Base-by-base conservation (phyloP, 192 early-diverging fungal genomes). In the Kickxella alabastrina region DNA sequence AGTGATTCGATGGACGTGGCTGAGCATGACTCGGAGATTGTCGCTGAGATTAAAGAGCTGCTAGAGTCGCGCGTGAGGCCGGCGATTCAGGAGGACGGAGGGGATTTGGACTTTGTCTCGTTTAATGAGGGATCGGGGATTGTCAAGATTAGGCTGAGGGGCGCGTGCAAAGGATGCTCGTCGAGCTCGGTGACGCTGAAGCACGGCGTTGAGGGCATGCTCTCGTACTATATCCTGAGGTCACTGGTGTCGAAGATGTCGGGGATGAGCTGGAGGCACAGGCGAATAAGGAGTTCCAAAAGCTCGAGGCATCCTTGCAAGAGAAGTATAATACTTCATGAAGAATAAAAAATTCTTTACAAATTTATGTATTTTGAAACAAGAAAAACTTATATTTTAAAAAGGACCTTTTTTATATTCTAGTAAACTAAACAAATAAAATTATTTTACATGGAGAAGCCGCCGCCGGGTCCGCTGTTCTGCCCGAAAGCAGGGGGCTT, bases 191-290 rank as follows among this genome's bases (percentile, higher is more conserved):
- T 98, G 8, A 99, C 95, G 0, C 79, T 99, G 22, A 99, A 96
- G 81, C 96, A 97, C 59, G 97, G 97, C 0, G 97, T 99, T 38
- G 97, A 99, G 67, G 96, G 93, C 43, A 99, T 99, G 97, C 75
- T 99, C 49, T 93, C 91, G 83, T 93, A 99, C 67, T 99, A 98
- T 51, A 85, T 99, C 94, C 95, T 0, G 97, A 98, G 52, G 91
- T 99, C 15, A 80, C 84, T 6, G 54, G 79, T 6, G 88, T 93
- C 0, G 91, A 94, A 54, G 92, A 96, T 58, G 88, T 91, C 2
- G 79, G 88, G 53, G 94, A 96, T 62, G 90, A 87, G 44, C 69
- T 85, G 19, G 96, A 99, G 22, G 60, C 62, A 1, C 73, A 92
- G 52, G 82, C 87, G 0, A 61, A 84, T 31, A 71, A 84, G 32